Conservation (phyloP, 208 protist genomes). For the Crithidia bombi region DNA sequence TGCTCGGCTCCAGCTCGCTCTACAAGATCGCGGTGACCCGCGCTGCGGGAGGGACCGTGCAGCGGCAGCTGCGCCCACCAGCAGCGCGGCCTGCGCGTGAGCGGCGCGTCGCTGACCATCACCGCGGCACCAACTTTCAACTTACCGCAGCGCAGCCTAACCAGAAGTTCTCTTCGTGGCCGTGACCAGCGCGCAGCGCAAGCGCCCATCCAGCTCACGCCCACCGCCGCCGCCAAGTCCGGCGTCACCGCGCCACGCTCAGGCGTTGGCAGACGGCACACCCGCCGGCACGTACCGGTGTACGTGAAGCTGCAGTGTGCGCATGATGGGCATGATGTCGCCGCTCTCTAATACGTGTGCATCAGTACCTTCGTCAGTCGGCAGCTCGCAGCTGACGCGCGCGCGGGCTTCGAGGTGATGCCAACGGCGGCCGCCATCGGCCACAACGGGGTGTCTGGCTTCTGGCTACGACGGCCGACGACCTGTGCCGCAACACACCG, state of each 20-base stretch:
- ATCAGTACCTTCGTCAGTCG: no score
- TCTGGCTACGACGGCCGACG: conserved; percentile 18
- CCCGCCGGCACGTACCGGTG: no score
- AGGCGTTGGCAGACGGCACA: no score
- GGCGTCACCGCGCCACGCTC: conserved; percentile 22
- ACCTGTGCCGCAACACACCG: conserved; percentile 9
- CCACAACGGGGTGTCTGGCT: background rate
- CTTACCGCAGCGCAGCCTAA: conserved; percentile 17
- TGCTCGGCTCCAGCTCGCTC: conserved; percentile 32
- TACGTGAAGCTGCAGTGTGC: no score
- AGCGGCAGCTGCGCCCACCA: conserved; percentile 34
- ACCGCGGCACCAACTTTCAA: conserved; percentile 36
- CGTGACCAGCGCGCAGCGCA: conserved; percentile 18
- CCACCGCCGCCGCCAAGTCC: conserved; percentile 8
- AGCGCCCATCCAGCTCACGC: conserved; percentile 22
- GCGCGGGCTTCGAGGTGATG: conserved; percentile 7
- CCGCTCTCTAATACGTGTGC: no score
- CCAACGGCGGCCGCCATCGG: background rate
- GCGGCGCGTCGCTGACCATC: conserved; percentile 27
- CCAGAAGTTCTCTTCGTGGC: conserved; percentile 40
- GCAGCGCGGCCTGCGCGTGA: conserved; percentile 34
- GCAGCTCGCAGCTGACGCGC: conserved; percentile 31
- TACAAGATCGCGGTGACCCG: conserved; percentile 29
- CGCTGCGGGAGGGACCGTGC: conserved; percentile 25
- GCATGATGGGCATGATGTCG: no score